Conservation (phyloP, 805 yeast genomes). For the Kodamaea neixiangensis region DNA sequence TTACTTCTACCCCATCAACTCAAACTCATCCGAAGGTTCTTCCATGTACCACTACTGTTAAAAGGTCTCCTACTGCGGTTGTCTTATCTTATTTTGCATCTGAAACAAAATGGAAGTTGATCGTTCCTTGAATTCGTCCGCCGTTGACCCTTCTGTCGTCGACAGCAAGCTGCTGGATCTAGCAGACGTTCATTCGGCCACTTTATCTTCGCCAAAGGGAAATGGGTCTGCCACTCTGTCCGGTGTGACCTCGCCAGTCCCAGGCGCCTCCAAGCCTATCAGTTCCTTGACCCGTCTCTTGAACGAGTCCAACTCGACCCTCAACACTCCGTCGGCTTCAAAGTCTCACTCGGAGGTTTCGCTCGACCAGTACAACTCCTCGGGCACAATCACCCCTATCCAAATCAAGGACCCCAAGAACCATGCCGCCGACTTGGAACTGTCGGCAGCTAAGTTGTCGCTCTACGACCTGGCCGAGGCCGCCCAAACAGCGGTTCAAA, state of each 20-base stretch:
- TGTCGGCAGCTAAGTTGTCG: constrained; percentile 6
- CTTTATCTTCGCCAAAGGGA: not conserved
- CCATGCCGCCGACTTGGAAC: constrained; percentile 9
- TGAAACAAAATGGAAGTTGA: not conserved
- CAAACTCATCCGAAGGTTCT: not conserved
- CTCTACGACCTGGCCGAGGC: constrained; percentile 1
- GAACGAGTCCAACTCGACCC: constrained; percentile 32
- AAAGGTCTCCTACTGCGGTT: not conserved
- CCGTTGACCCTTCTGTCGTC: not conserved
- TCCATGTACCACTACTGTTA: not conserved
- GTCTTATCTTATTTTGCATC: not conserved
- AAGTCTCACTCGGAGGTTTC: constrained; percentile 15
- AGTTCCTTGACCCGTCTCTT: constrained; percentile 40
- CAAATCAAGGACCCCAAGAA: not conserved
- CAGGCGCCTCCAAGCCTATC: constrained; percentile 25
- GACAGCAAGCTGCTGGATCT: not conserved
- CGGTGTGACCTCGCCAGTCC: not conserved
- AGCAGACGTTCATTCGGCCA: not conserved
- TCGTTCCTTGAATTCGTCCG: not conserved
- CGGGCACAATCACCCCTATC: constrained; percentile 17
- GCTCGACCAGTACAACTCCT: constrained; percentile 10
- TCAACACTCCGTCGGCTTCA: constrained; percentile 16
- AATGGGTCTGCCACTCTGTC: not conserved
- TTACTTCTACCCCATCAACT: not conserved
- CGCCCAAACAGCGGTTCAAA: not conserved